Percentiles rank a stretch among this genome's conserved stretches.
Conservation (phyloP, 108 stramenopile genomes). For the Skeletonema menzelii region DNA sequence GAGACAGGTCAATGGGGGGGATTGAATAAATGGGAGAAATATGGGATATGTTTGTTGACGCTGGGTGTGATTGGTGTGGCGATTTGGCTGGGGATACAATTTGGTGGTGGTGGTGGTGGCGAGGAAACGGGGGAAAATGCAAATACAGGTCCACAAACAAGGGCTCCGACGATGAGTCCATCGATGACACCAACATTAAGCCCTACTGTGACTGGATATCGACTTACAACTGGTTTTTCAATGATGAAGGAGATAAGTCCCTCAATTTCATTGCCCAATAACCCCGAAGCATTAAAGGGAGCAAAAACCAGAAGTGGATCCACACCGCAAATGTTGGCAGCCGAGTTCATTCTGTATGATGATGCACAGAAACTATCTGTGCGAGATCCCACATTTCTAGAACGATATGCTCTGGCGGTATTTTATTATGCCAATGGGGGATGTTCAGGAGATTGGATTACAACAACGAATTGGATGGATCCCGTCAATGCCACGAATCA, state of each 20-base stretch:
- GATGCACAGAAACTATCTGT: slow-evolving; percentile 18
- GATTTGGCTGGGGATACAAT: slow-evolving; percentile 18
- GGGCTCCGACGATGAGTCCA: background rate
- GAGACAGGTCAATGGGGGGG: slow-evolving; percentile 39
- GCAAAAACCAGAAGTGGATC: slow-evolving; percentile 3
- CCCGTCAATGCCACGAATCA: slow-evolving; percentile 14
- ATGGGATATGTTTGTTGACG: slow-evolving; percentile 21
- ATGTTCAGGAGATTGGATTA: slow-evolving; percentile 28
- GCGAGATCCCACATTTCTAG: slow-evolving; percentile 30
- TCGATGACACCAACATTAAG: background rate
- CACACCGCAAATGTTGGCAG: slow-evolving; percentile 39
- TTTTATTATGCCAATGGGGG: slow-evolving; percentile 37
- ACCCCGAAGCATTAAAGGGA: slow-evolving; percentile 36
- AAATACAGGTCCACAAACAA: slow-evolving; percentile 8
- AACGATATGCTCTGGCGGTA: slow-evolving; percentile 35
- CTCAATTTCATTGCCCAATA: slow-evolving; percentile 4
- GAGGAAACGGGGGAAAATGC: background rate
- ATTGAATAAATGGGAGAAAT: slow-evolving; percentile 22
- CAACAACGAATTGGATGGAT: slow-evolving; percentile 23
- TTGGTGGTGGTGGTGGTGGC: slow-evolving; percentile 8
- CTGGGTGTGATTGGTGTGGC: slow-evolving; percentile 19
- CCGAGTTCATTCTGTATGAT: slow-evolving; percentile 41
- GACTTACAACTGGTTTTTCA: slow-evolving; percentile 19
- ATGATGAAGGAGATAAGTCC: slow-evolving; percentile 13
- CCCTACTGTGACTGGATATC: slow-evolving; percentile 9